Base-by-base conservation (phyloP, 371 early-diverging fungal genomes). In the Saksenaea oblongispora region DNA sequence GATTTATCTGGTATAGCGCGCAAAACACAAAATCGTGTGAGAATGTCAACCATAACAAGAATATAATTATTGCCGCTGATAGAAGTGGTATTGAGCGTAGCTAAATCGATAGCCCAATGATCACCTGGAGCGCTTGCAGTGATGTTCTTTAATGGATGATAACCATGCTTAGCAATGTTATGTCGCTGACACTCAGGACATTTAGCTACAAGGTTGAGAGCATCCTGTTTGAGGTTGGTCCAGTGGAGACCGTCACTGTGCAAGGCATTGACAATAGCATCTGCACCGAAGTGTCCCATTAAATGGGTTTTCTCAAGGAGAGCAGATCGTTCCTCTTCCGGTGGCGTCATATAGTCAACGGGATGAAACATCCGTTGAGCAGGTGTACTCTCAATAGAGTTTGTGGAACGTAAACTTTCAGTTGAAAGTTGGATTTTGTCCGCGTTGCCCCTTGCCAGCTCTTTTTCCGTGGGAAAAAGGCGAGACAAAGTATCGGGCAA, bases 1-100 rank as follows among this genome's bases (percentile, higher is more conserved):
- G 54, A 34, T 39, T 78, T 74, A 39, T 74, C 56, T 1, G 57
- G 51, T 11, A 78, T 26, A 14, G 71, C 55, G 53, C 65, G 56
- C 10, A 68, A 22, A 27, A 78, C 31, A 31, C 67, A 56, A 41
- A 64, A 71, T 11, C 69, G 37, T 1, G 77, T 64, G 53, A 63
- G 67, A 1, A 73, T 18, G 37, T 73, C 70, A 4, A 69, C 60
- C 22, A 73, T 0, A 0, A 74, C 69, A 0, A 72, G 56, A 1
- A 77, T n/a, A 17, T 64, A 70, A 3, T 51, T 34, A 54, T 70
- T 60, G 13, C 59, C 63, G 1, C 44, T 15, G 5, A 0, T 10
- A 44, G 67, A 59, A n/a, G n/a, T n/a, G 15, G 56, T 22, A 11
- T 59, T 28, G 54, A 54, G 15, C 14, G 56, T 31, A 53, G 66